phyloP scores from a whole-genome alignment of 1,284 basidiomycete genomes.

The Mycena citricolor region DNA sequence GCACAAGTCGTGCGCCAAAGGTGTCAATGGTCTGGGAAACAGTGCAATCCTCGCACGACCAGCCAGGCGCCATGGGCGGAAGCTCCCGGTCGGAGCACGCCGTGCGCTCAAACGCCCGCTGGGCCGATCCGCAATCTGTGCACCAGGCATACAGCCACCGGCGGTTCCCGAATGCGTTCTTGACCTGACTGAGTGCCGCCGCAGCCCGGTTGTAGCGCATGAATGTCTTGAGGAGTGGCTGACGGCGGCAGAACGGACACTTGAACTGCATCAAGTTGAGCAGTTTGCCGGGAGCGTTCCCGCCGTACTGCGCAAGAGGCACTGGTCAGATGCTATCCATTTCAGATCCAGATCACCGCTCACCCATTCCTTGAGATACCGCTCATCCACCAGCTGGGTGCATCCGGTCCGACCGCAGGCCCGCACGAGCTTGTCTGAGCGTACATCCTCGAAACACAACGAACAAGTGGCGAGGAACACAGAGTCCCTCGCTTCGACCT shows the following conservation, averaged over 20 bases:
- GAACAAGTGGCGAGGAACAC: slow-evolving; percentile 25
- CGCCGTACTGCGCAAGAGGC: slow-evolving; percentile 23
- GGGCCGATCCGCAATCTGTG: slow-evolving; percentile 26
- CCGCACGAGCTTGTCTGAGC: slow-evolving; percentile 22
- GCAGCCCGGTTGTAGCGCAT: slow-evolving; percentile 24
- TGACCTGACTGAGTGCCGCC: slow-evolving; percentile 23
- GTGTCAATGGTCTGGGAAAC: neutral
- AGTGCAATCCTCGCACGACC: slow-evolving; percentile 24
- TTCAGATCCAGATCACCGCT: too few species aligned
- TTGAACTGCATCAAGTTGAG: slow-evolving; percentile 29
- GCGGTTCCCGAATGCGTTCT: slow-evolving; percentile 25
- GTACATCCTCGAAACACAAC: slow-evolving; percentile 29
- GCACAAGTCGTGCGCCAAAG: neutral
- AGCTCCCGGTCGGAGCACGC: slow-evolving; percentile 21
- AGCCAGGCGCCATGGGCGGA: slow-evolving; percentile 15
- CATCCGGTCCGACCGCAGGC: slow-evolving; percentile 29
- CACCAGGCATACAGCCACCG: slow-evolving; percentile 30
- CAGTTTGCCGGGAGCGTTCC: slow-evolving; percentile 26
- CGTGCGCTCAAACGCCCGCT: slow-evolving; percentile 24
- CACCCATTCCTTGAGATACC: slow-evolving; percentile 28
- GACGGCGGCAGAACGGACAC: slow-evolving; percentile 30
- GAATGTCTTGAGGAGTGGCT: slow-evolving; percentile 26
- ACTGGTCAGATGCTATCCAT: too few species aligned
- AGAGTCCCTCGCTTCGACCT: slow-evolving; percentile 25
- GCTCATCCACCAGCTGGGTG: slow-evolving; percentile 25